Evolutionary conservation across 106 monocot species (phyloP).

Genomic region (Acorus gramineus): DNA sequence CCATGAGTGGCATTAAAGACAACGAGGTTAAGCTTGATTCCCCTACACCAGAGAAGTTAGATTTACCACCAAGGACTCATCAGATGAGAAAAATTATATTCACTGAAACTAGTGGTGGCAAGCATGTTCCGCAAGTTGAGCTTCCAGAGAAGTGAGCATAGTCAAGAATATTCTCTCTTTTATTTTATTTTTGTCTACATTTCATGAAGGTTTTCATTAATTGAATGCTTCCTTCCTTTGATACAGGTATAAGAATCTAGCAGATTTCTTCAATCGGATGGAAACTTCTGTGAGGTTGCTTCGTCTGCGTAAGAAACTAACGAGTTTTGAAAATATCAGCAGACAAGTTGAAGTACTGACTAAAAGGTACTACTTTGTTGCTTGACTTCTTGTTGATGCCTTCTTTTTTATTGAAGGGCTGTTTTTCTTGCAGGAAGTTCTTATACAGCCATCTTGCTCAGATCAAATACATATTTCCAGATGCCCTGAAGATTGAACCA

Average conservation of each 20-base stretch:
- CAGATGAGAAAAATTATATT: too few relatives aligned
- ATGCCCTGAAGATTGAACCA: conserved; percentile 49
- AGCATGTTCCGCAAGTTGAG: conserved; percentile 5
- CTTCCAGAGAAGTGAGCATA: conserved; percentile 50
- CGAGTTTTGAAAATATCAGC: conserved; percentile 46
- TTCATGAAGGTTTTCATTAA: background rate
- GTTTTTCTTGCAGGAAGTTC: conserved; percentile 37
- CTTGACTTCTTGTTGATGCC: background rate
- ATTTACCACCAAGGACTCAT: too few relatives aligned
- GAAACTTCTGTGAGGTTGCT: conserved; percentile 55
- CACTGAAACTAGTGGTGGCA: too few relatives aligned
- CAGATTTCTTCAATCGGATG: conserved; percentile 48
- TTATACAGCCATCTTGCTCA: conserved; percentile 52
- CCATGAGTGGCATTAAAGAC: too few relatives aligned
- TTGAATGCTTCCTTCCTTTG: background rate
- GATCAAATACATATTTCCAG: conserved; percentile 58
- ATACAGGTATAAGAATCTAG: conserved; percentile 31
- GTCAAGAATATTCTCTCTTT: background rate
- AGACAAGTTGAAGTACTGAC: conserved; percentile 48
- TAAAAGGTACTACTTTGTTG: conserved; percentile 28
- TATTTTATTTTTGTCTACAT: conserved; percentile 2
- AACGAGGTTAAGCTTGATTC: conserved; percentile 11
- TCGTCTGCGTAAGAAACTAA: conserved; percentile 35
- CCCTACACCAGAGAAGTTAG: conserved; percentile 40
- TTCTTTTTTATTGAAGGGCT: background rate